phyloP scores from a whole-genome alignment of 805 yeast genomes.

The Candida fluviatilis region DNA sequence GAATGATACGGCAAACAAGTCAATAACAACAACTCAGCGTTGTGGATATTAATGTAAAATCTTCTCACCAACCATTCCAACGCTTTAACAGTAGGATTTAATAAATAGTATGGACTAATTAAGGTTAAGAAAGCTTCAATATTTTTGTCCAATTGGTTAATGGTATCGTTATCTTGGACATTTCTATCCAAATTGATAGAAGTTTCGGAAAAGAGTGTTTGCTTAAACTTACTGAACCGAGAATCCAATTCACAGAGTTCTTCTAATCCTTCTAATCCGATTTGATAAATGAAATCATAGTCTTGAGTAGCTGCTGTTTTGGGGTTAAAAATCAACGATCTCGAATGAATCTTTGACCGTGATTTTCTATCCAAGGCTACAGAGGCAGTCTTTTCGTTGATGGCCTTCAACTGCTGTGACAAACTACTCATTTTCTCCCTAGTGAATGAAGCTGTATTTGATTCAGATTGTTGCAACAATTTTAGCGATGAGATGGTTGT shows the following conservation, averaged over 20 bases:
- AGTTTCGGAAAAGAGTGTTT: slow-evolving; percentile 77
- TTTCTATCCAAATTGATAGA: slow-evolving; percentile 77
- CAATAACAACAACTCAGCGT: slow-evolving; percentile 67
- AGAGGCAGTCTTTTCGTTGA: slow-evolving; percentile 61
- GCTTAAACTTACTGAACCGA: slow-evolving; percentile 67
- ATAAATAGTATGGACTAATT: slow-evolving; percentile 69
- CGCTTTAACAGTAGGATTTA: slow-evolving; percentile 74
- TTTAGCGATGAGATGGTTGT: background rate
- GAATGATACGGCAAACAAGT: slow-evolving; percentile 79
- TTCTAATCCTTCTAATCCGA: slow-evolving; percentile 70
- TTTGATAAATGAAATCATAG: slow-evolving; percentile 71
- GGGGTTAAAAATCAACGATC: slow-evolving; percentile 82
- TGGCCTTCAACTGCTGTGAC: slow-evolving; percentile 75
- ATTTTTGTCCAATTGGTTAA: slow-evolving; percentile 68
- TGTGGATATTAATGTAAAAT: slow-evolving; percentile 77
- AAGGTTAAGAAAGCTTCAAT: slow-evolving; percentile 70
- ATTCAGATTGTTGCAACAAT: background rate
- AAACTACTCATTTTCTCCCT: slow-evolving; percentile 46
- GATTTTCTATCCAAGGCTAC: slow-evolving; percentile 81
- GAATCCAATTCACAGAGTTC: slow-evolving; percentile 69
- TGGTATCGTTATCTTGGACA: slow-evolving; percentile 74
- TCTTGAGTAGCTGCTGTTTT: slow-evolving; percentile 93
- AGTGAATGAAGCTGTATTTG: background rate
- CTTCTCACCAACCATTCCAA: slow-evolving; percentile 95
- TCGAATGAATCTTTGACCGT: slow-evolving; percentile 82